Evolutionary conservation across 306 rosid species (phyloP).

Genomic region (Potentilla sterilis): DNA sequence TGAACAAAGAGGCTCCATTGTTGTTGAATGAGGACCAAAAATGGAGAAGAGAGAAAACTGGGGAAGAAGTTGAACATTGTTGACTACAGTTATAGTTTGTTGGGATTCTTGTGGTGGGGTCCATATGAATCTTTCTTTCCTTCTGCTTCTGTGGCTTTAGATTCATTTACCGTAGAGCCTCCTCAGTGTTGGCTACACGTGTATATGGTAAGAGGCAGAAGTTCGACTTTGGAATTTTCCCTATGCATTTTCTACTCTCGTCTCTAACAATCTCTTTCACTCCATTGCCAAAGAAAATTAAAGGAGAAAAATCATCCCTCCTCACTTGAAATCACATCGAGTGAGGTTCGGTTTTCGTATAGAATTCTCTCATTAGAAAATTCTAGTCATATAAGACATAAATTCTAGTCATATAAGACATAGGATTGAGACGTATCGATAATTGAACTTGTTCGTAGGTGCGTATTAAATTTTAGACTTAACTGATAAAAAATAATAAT

Average conservation of each 20-base stretch:
- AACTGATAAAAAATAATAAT: no score
- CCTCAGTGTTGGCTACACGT: not conserved
- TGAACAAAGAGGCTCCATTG: conserved; percentile 51
- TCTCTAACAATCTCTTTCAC: no score
- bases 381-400: no score
- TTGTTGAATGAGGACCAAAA: not conserved
- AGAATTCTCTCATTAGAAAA: no score
- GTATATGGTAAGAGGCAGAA: not conserved
- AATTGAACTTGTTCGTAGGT: no score
- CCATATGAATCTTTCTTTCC: conserved; percentile 26
- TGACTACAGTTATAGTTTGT: not conserved
- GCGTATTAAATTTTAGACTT: no score
- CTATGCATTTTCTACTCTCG: not conserved
- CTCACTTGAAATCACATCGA: no score
- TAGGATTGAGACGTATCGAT: no score
- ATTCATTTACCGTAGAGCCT: not conserved
- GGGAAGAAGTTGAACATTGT: not conserved
- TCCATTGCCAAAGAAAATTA: no score
- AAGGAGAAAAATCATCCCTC: no score
- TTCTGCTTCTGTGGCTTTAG: conserved; percentile 29
- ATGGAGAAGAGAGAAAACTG: not conserved
- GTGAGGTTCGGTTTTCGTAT: no score
- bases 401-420: no score
- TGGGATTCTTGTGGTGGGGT: conserved; percentile 33
- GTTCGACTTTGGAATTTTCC: not conserved